Evolutionary conservation across 345 rosid species (phyloP).

Genomic region (Linum trigynum): DNA sequence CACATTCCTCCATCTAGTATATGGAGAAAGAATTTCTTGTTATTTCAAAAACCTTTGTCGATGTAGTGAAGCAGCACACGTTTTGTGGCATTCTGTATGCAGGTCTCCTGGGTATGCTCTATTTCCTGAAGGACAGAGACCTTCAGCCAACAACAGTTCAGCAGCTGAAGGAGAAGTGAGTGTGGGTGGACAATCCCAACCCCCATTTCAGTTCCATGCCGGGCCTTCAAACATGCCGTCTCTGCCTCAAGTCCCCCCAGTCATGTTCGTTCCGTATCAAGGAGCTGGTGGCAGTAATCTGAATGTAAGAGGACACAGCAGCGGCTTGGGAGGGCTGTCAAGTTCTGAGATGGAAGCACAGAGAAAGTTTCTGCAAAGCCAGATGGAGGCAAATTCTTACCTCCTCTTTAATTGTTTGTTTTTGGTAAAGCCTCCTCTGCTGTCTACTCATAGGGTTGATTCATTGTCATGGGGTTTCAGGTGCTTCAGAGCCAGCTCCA

Average conservation of each 20-base stretch:
- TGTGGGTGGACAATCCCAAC: constrained; percentile 14
- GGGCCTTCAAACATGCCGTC: constrained; percentile 17
- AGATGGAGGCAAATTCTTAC: constrained; percentile 47
- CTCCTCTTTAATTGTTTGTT: background rate
- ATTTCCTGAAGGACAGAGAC: constrained; percentile 25
- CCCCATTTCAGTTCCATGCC: constrained; percentile 19
- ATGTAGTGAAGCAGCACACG: no score
- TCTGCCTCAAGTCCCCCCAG: constrained; percentile 1
- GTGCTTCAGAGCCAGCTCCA: background rate
- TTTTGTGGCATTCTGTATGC: background rate
- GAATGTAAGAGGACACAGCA: constrained; percentile 17
- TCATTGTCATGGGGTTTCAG: background rate
- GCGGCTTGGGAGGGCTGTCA: constrained; percentile 2
- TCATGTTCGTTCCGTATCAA: constrained; percentile 36
- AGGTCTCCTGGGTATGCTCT: constrained; percentile 60
- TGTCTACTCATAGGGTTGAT: background rate
- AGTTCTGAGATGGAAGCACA: constrained; percentile 44
- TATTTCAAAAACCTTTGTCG: no score
- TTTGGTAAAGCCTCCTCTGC: background rate
- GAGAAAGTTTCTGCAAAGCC: constrained; percentile 41
- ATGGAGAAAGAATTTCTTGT: no score
- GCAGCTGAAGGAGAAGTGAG: constrained; percentile 21
- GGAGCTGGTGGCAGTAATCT: constrained; percentile 19
- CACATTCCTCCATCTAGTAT: no score
- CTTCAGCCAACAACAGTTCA: constrained; percentile 18